Evolutionary conservation across 495 filamentous ascomycete species (phyloP), one percentile per base, ranked within the genome.

Genomic region (Niebla homalea): DNA sequence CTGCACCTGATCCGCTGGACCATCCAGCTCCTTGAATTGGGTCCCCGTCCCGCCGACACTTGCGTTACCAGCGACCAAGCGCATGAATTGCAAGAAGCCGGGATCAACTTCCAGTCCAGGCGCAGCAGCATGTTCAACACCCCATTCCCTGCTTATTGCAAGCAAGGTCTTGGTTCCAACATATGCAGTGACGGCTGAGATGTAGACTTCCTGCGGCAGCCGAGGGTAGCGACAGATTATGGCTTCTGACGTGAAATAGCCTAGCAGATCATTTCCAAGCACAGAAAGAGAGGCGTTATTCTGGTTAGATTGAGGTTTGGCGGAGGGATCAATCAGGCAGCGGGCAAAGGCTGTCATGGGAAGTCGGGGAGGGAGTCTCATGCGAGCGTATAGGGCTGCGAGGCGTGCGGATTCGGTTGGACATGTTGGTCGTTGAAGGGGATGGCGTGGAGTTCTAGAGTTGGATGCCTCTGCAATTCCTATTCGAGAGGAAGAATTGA

Each of bases 51-150:
- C 25, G 44, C 49, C 37, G 21, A 57, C 52, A 54, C 71, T 56
- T 35, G 74, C 64, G 23, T 75, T 68, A 14, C 83, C 84, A 1
- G 84, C 75, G 29, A 70, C 64, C 35, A 82, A 44, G 41, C 76
- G 65, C 46, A 70, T 72, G 67, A 86, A 92, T 63, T 97, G 93
- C 37, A 98, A 73, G n/a, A 89, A 68, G 10, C 92, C 93, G 1
- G 90, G 84, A 64, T 98, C 89, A 48, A 97, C 90, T 66, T 97
- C 87, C 41, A 77, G 81, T 19, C 88, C 89, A 1, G 92, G 90
- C 32, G 76, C 79, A 7, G 85, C 83, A 15, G 85, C 92, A 36
- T 69, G 58, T 58, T 97, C 90, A 15, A 96, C 77, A 66, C 93
- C 92, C 90, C 92, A 98, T 66, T 89, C 85, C 32, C 71, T 67